Conservation (phyloP, 176 grass and related monocot species). For the Hsuehochloa calcarea region DNA sequence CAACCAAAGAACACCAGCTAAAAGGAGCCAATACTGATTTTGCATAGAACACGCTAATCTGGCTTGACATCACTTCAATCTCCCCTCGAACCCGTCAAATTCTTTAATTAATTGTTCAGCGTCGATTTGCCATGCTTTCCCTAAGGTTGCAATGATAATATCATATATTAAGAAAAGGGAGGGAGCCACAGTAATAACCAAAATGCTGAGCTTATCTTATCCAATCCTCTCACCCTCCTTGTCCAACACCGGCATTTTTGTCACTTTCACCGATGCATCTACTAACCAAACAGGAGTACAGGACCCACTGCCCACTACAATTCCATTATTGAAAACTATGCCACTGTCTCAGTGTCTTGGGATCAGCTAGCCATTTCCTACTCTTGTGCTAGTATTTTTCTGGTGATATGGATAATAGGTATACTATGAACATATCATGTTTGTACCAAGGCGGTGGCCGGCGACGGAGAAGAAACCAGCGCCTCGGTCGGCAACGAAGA, state of each 20-base stretch:
- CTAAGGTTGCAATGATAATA: neutral
- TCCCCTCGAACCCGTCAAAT: neutral
- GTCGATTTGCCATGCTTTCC: neutral
- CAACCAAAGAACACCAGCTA: neutral
- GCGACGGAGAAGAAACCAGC: too few relatives aligned
- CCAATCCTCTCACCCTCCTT: neutral
- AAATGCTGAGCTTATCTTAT: conserved; percentile 48
- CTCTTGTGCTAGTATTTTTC: neutral
- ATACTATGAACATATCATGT: too few relatives aligned
- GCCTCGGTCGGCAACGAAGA: too few relatives aligned
- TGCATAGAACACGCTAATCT: neutral
- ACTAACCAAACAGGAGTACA: neutral
- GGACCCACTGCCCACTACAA: conserved; percentile 21
- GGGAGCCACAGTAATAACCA: neutral
- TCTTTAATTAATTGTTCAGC: neutral
- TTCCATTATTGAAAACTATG: conserved; percentile 1
- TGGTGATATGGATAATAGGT: neutral
- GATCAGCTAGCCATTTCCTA: neutral
- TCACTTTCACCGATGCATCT: conserved; percentile 14
- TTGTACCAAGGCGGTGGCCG: too few relatives aligned
- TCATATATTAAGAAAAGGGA: neutral
- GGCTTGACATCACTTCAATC: neutral
- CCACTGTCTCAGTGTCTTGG: neutral
- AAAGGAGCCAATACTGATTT: neutral
- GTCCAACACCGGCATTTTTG: conserved; percentile 14